Base-by-base conservation (phyloP, 2,329 filamentous ascomycete species). In the Claviceps pusilla region DNA sequence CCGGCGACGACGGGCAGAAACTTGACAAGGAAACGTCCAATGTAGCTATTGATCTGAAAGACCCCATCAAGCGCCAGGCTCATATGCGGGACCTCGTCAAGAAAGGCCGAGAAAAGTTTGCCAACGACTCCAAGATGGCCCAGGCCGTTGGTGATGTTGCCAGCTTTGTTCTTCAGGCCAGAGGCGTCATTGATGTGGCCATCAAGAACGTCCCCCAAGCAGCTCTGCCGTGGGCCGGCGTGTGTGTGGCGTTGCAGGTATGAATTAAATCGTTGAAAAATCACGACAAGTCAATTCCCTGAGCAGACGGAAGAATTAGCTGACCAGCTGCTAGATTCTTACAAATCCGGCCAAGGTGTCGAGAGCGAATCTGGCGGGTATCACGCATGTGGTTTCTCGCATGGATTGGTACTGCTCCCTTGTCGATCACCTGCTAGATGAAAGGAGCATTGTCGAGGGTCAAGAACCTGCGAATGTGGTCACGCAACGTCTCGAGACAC, bases 401-500 rank as follows among this genome's bases (percentile, higher is more conserved):
- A 57, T 57, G 55, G 48, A 53, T 24, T 57, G 55, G 55, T 57
- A 55, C 29, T 57, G 55, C 31, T 57, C 55, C 11, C 37, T 57
- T 48, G 55, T 57, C 5, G 55, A 57, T 45, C 53, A 57, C 43
- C 43, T 57, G 5, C 19, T 57, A 29, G 55, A 57, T 42, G 55
- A 57, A 51, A 49, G 55, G 14, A 57, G 55, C 47, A 57, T 57
- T 41, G 28, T 55, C 24, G 48, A 51, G 48, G 50, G 55, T 39
- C 50, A 53, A 19, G 55, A 57, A 35, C 53, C 55, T 47, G 50
- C 53, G 9, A 29, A 3, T 5, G 11, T 57, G 35, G 53, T 57
- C 14, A 55, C 37, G 31, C 37, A 51, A 54, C 55, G 55, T 33
- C 53, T 57, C 42, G 53, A 55, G 42, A 51, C 29, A 7, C 51